Percentiles rank a stretch among this genome's conserved stretches.
These are phyloP conservation scores for Penicillium concentricum DNA, from an alignment of 2,329 filamentous ascomycete species.

Conservation along the genomic window DNA sequence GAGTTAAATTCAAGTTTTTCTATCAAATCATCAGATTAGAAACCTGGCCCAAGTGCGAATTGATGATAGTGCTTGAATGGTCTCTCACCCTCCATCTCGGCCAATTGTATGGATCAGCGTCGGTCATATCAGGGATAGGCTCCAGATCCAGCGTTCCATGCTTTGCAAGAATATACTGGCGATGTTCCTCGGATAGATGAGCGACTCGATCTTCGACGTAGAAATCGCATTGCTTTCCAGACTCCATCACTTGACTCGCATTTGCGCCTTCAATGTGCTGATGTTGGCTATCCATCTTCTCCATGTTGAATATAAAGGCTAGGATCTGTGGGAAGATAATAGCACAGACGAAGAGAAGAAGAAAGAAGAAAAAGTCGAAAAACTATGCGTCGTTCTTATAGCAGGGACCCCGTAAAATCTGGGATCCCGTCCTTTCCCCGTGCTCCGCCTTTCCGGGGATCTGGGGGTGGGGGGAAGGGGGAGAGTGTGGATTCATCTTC, in stretches of 20 bases:
- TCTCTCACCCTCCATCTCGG: slow-evolving; percentile 48
- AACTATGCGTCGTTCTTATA: neutral
- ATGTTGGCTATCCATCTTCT: slow-evolving; percentile 11
- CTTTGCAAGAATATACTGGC: slow-evolving; percentile 51
- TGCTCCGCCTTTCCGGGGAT: slow-evolving; percentile 1
- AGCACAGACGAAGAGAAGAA: neutral
- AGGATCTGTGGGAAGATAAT: neutral
- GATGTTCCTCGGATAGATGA: slow-evolving; percentile 26
- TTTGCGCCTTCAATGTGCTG: slow-evolving; percentile 12
- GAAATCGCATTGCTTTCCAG: slow-evolving; percentile 15
- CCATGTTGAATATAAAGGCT: slow-evolving; percentile 6
- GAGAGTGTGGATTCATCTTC: neutral
- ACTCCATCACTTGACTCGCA: slow-evolving; percentile 8
- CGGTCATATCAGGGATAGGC: slow-evolving; percentile 51
- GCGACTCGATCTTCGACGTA: slow-evolving; percentile 20
- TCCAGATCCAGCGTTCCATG: slow-evolving; percentile 57
- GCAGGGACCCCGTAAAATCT: neutral
- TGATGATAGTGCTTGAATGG: neutral
- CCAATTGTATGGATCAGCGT: slow-evolving; percentile 59
- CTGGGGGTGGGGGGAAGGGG: slow-evolving; percentile 7
- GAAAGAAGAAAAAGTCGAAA: neutral
- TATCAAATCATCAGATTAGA: slow-evolving; percentile 1
- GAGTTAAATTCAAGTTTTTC: slow-evolving; percentile 42
- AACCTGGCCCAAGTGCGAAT: neutral
- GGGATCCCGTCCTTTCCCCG: neutral